Percentiles rank a stretch among this genome's conserved stretches.
Evolutionary conservation across 2,329 filamentous ascomycete species (phyloP).

Genomic region (Epicoccum sorghinum): DNA sequence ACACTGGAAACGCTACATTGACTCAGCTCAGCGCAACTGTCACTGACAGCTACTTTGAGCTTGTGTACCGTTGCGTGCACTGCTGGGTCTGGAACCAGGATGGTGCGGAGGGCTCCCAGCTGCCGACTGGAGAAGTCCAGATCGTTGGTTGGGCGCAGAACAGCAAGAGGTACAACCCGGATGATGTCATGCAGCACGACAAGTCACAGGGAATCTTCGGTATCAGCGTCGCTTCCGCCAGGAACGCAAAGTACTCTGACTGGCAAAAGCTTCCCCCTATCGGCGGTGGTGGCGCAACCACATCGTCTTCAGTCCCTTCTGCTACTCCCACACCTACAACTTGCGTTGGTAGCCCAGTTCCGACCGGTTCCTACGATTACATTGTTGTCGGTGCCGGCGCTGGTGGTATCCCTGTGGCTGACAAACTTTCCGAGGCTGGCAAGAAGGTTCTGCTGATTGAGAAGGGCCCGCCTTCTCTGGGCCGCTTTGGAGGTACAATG

Average conservation of each 20-base stretch:
- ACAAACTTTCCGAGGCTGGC: conserved; percentile 68
- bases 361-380: conserved; percentile 64
- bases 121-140: conserved; percentile 43
- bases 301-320: conserved; percentile 29
- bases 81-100: conserved; percentile 54
- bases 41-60: conserved; percentile 63
- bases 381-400: conserved; percentile 69
- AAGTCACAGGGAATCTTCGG: conserved; percentile 63
- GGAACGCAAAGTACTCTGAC: conserved; percentile 51
- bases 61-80: conserved; percentile 69
- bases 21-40: conserved; percentile 65
- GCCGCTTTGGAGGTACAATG: conserved; percentile 68
- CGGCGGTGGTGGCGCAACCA: conserved; percentile 36
- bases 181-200: conserved; percentile 59
- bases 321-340: conserved; percentile 39
- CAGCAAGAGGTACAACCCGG: conserved; percentile 42
- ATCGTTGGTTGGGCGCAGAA: conserved; percentile 65
- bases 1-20: conserved; percentile 66
- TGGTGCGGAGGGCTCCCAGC: conserved; percentile 47
- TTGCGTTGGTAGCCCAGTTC: conserved; percentile 45
- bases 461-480: conserved; percentile 61
- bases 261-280: conserved; percentile 47
- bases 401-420: conserved; percentile 64
- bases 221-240: conserved; percentile 51
- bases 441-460: conserved; percentile 67